phyloP scores from a whole-genome alignment of 2,329 filamentous ascomycete species.

The Colletotrichum godetiae region DNA sequence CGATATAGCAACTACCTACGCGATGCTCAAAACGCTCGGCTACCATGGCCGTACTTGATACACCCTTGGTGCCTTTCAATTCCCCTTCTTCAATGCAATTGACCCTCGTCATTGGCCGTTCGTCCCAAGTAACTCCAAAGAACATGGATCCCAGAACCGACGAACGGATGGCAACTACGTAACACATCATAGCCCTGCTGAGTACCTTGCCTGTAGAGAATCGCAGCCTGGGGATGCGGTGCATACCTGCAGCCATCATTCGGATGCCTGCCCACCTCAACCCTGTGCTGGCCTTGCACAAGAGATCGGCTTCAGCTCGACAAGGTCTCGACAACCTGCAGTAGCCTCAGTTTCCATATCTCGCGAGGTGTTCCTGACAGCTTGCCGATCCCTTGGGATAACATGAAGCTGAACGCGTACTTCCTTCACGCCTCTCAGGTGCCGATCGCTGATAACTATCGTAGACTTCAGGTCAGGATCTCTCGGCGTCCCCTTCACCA shows the following conservation, averaged over 20 bases:
- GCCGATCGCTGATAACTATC: not conserved
- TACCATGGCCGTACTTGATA: not conserved
- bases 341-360: not conserved
- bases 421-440: not conserved
- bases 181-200: not conserved
- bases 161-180: not conserved
- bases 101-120: not conserved
- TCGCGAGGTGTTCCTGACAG: not conserved
- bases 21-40: not conserved
- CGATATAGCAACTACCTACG: not conserved
- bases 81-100: not conserved
- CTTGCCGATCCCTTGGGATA: not conserved
- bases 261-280: not conserved
- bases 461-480: not conserved
- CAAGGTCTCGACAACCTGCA: constrained; percentile 2
- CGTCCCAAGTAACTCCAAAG: not conserved
- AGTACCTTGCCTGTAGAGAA: not conserved
- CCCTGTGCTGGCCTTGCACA: not conserved
- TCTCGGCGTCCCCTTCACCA: not conserved
- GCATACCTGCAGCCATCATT: not conserved
- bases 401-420: not conserved
- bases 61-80: not conserved
- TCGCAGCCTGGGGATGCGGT: too few species aligned
- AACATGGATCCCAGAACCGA: not conserved
- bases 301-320: constrained; percentile 26